Conservation (phyloP, 1,284 basidiomycete species). For the Fomitopsis pinicola region DNA sequence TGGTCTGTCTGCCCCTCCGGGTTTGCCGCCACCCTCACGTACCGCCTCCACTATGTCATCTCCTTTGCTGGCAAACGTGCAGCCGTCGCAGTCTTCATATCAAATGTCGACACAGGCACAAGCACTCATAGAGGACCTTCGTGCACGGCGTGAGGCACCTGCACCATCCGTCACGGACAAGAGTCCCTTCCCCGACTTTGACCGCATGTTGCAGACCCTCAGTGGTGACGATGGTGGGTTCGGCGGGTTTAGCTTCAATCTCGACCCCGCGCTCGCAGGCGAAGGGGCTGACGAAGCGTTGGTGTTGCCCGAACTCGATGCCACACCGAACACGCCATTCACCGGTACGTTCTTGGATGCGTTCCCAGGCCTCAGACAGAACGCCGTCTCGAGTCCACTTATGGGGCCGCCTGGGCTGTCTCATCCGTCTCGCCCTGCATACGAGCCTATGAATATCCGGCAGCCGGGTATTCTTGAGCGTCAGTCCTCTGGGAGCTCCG, state of each 20-base stretch:
- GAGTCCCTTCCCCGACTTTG: conserved; percentile 89
- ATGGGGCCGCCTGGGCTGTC: conserved; percentile 48
- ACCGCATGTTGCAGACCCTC: conserved; percentile 70
- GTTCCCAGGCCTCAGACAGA: conserved; percentile 54
- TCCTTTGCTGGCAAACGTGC: conserved; percentile 50
- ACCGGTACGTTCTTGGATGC: conserved; percentile 58
- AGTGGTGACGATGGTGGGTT: conserved; percentile 50
- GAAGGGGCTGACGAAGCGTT: conserved; percentile 40
- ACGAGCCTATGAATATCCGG: conserved; percentile 41
- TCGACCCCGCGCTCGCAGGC: conserved; percentile 69
- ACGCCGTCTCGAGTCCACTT: conserved; percentile 30
- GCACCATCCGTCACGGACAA: conserved; percentile 39
- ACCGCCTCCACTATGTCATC: conserved; percentile 46
- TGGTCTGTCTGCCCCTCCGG: conserved; percentile 64
- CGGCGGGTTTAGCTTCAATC: conserved; percentile 77
- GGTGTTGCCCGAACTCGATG: conserved; percentile 48
- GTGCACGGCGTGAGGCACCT: conserved; percentile 64
- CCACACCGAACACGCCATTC: conserved; percentile 51
- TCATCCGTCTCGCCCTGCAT: conserved; percentile 47
- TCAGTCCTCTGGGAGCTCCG: conserved; percentile 41
- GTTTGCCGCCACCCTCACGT: conserved; percentile 51
- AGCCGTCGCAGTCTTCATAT: conserved; percentile 64
- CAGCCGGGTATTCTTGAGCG: conserved; percentile 38
- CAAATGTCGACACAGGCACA: conserved; percentile 85
- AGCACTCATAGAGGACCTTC: conserved; percentile 81